A percentile compares a stretch with the other conserved stretches of the same genome.
Evolutionary conservation across 2,329 filamentous ascomycete genomes (phyloP).

Genomic region (Exophiala bonariae): DNA sequence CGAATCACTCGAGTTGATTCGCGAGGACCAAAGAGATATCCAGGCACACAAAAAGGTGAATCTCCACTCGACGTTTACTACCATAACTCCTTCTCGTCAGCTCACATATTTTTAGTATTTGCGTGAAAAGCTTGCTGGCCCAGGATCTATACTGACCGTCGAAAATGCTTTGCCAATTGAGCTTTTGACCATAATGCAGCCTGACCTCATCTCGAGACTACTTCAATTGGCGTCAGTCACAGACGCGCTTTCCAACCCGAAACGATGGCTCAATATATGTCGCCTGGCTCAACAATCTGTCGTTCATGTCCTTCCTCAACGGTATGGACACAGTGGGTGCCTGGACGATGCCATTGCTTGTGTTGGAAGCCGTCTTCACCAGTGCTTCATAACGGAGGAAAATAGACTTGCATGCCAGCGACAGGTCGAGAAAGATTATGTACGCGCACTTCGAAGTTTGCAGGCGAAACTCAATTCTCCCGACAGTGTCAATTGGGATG

Average conservation of each 20-base stretch:
- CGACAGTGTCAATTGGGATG: conserved; percentile 12
- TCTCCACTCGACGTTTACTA: too few relatives aligned
- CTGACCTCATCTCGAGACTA: conserved; percentile 10
- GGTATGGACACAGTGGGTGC: conserved; percentile 17
- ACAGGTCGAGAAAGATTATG: conserved; percentile 12
- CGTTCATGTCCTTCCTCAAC: conserved; percentile 9
- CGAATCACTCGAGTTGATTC: neutral
- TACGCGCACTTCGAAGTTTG: conserved; percentile 10
- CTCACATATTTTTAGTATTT: too few relatives aligned
- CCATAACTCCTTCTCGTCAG: too few relatives aligned
- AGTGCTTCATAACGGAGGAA: conserved; percentile 3
- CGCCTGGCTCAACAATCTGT: conserved; percentile 5
- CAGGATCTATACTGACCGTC: too few relatives aligned
- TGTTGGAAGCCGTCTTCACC: conserved; percentile 8
- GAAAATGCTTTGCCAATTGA: neutral
- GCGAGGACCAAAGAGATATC: too few relatives aligned
- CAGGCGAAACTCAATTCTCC: conserved; percentile 7
- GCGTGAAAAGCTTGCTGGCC: too few relatives aligned
- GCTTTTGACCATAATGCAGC: conserved; percentile 13
- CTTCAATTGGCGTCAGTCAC: conserved; percentile 6
- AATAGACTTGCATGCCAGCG: neutral
- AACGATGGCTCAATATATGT: conserved; percentile 14
- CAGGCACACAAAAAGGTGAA: too few relatives aligned
- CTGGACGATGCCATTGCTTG: conserved; percentile 17
- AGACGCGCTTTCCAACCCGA: conserved; percentile 10